A percentile compares a stretch with the other conserved stretches of the same genome.
phyloP scores from a whole-genome alignment of 495 filamentous ascomycete species.

The Annulohypoxylon nitens region DNA sequence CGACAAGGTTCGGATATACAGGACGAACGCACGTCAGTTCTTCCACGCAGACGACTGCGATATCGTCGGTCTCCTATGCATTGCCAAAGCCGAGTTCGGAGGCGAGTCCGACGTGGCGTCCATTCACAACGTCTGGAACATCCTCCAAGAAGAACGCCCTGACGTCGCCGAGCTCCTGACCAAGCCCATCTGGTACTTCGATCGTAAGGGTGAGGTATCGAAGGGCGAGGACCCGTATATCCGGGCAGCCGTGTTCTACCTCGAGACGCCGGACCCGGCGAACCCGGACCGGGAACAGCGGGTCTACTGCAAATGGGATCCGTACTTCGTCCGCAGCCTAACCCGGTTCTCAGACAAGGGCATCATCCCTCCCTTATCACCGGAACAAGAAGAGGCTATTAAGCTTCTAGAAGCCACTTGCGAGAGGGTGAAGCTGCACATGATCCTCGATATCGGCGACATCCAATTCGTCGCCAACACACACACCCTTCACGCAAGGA shows the following conservation, averaged over 20 bases:
- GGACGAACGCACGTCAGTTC: slow-evolving; percentile 83
- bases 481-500: slow-evolving; percentile 78
- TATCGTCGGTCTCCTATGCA: slow-evolving; percentile 87
- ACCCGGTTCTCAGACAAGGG: slow-evolving; percentile 74
- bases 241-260: slow-evolving; percentile 77
- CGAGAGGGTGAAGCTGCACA: slow-evolving; percentile 74
- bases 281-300: slow-evolving; percentile 50
- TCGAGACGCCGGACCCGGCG: slow-evolving; percentile 65
- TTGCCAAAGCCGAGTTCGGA: slow-evolving; percentile 81
- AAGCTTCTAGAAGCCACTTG: slow-evolving; percentile 76
- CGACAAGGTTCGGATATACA: slow-evolving; percentile 87
- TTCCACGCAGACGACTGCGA: slow-evolving; percentile 89
- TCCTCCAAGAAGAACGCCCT: slow-evolving; percentile 77
- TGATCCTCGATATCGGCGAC: slow-evolving; percentile 83
- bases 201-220: slow-evolving; percentile 88
- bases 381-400: slow-evolving; percentile 73
- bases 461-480: slow-evolving; percentile 81
- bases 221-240: slow-evolving; percentile 82
- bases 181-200: slow-evolving; percentile 90
- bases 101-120: slow-evolving; percentile 88
- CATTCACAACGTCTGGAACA: slow-evolving; percentile 86
- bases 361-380: slow-evolving; percentile 74
- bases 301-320: slow-evolving; percentile 77
- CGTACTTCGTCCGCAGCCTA: slow-evolving; percentile 80
- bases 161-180: slow-evolving; percentile 82